Base-by-base conservation (phyloP, 768 basidiomycete species). In the Rhizopogon sp. region DNA sequence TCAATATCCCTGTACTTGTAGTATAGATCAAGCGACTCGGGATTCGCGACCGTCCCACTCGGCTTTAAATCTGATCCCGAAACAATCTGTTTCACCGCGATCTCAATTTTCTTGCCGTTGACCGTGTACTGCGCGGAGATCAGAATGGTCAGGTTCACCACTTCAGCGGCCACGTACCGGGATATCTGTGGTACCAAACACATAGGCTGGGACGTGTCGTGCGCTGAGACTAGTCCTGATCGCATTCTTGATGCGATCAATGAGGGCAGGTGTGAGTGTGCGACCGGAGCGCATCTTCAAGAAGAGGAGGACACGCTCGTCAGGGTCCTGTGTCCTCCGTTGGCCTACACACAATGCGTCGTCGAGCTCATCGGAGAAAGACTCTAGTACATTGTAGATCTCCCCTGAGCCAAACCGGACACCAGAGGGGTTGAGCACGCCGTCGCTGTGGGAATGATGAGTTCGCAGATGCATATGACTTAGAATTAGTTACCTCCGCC, bases 401-500 rank as follows among this genome's bases (percentile, higher is more conserved):
- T 93, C 90, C 6, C 78, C 83, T 1, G 88, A 88, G 39, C 90
- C 90, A 63, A 93, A 93, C 3, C 90, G 81, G 50, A 92, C 83
- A 5, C 90, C 90, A 31, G 83, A 84, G 3, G 90, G 90, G 58
- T 92, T 92, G 31, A 88, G 74, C 14, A 88, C 88, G 14, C 83
- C 85, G 56, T 88, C 85, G 59, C 85, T 83, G 53, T 5, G 31
- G 20, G 53, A 52, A 63, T 40, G 25, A 33, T 61, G 20, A 50
- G 43, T n/a, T 35, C 43, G 25, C 16, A 31, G 17, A 29, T 50
- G n/a, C 25, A 20, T 5, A 16, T 5, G 41, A 45, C 25, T 1
- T 42, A 40, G 4, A 33, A 54, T 13, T 29, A 17, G 11, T 37
- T 52, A 78, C 82, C 83, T 87, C 58, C 85, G 76, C 11, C 85